phyloP scores from a whole-genome alignment of 2,329 filamentous ascomycete species.

The Volutella citrinella region DNA sequence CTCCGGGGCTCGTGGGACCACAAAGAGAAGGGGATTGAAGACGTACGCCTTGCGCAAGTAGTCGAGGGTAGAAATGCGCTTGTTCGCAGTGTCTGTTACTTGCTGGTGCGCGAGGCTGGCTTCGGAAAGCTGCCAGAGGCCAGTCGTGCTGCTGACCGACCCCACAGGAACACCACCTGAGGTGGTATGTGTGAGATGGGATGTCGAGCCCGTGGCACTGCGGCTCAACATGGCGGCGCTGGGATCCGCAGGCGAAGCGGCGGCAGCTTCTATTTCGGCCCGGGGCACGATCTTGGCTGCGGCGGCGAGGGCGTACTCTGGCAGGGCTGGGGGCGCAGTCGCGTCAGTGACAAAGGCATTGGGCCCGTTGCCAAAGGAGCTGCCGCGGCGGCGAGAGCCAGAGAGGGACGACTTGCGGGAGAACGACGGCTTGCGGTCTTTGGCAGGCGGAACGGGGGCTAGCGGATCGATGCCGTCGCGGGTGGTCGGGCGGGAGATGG shows the following conservation, averaged over 20 bases:
- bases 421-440: constrained; percentile 52
- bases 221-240: constrained; percentile 43
- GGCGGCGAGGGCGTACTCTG: constrained; percentile 50
- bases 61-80: constrained; percentile 90
- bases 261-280: constrained; percentile 15
- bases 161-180: constrained; percentile 12
- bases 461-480: constrained; percentile 31
- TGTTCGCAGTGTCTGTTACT: constrained; percentile 82
- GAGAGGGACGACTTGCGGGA: constrained; percentile 53
- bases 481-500: constrained; percentile 32
- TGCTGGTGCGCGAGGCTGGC: constrained; percentile 53
- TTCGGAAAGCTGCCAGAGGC: constrained; percentile 42
- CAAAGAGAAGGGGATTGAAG: neutral
- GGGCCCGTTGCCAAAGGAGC: constrained; percentile 35
- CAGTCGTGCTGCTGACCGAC: constrained; percentile 16
- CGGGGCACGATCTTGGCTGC: constrained; percentile 41
- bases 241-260: constrained; percentile 9
- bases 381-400: constrained; percentile 40
- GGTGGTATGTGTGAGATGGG: constrained; percentile 18
- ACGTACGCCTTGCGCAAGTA: constrained; percentile 89
- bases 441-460: constrained; percentile 31
- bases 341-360: constrained; percentile 43
- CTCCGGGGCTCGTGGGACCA: too few relatives aligned
- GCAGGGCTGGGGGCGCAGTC: constrained; percentile 49
- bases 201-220: constrained; percentile 34